Percentiles rank a stretch among this genome's conserved stretches.
Evolutionary conservation across 345 rosid genomes (phyloP).

Genomic region (Aquilaria sinensis): DNA sequence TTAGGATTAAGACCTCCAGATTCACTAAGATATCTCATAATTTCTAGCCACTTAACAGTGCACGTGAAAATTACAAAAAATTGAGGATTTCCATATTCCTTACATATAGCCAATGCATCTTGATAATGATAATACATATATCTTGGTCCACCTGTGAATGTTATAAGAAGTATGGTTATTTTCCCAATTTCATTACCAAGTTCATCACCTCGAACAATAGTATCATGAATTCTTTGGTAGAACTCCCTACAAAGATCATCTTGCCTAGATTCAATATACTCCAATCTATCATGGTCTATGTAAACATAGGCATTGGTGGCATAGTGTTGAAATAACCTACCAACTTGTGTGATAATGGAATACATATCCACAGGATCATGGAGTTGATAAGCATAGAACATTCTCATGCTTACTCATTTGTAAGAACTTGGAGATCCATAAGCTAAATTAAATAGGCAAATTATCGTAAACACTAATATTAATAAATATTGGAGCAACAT

Average conservation of each 20-base stretch:
- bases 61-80: background rate
- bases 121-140: background rate
- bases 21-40: background rate
- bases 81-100: background rate
- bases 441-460: background rate
- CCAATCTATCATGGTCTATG: background rate
- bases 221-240: background rate
- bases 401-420: background rate
- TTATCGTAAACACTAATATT: too few species aligned
- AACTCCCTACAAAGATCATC: background rate
- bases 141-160: background rate
- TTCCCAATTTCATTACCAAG: background rate
- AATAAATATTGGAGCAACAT: background rate
- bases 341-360: background rate
- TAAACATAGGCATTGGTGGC: background rate
- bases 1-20: background rate
- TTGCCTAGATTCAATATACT: too few species aligned
- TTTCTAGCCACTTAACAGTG: background rate
- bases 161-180: background rate
- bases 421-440: background rate
- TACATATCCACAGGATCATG: background rate
- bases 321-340: background rate
- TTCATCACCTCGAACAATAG: background rate
- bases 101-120: background rate
- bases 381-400: background rate